Base-by-base conservation (phyloP, 2,329 filamentous ascomycete genomes). In the Microsporum audouinii region DNA sequence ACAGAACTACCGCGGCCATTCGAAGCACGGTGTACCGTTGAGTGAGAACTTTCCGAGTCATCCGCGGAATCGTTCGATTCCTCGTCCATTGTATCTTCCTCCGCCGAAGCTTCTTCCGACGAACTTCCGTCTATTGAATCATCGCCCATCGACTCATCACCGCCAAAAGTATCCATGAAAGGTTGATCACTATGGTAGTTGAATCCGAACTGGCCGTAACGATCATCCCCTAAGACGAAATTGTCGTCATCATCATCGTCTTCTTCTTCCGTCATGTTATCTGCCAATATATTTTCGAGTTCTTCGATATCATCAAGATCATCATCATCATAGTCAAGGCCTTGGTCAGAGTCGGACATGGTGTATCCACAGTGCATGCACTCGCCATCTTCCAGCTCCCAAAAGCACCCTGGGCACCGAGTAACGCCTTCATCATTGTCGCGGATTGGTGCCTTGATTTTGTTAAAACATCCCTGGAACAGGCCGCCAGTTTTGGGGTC, bases 321-420 rank as follows among this genome's bases (percentile, higher is more conserved):
- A 17, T 57, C 33, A 17, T 57, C 33, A 38, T 29, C 1, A 33
- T 57, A 17, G 12, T 57, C 33, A 38, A 41, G 36, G 10, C 41
- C 55, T 14, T 41, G 33, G 2, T 43, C 55, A 7, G 55, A 43
- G 31, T 41, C 36, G n/a, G 34, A 41, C n/a, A 80, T 78, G 27
- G 78, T 74, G 59, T 80, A 82, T 57, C 80, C 78, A 61, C 85
- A 88, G 23, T 77, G 74, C 27, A 69, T 64, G 66, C 85, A 88
- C 2, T 66, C 71, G 65, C 82, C 82, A 49, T 84, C 83, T 68
- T 84, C 82, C 55, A 88, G 75, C 70, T 88, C 86, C 78, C 81
- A 82, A 6, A 78, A 72, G 71, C 86, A 88, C 2, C 74, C 64
- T 1, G 84, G 84, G 69, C 86, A 88, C 65, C 85, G 79, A 60